Evolutionary conservation across 177 flowering plant genomes (phyloP).

Genomic region (Vitis hybrid): DNA sequence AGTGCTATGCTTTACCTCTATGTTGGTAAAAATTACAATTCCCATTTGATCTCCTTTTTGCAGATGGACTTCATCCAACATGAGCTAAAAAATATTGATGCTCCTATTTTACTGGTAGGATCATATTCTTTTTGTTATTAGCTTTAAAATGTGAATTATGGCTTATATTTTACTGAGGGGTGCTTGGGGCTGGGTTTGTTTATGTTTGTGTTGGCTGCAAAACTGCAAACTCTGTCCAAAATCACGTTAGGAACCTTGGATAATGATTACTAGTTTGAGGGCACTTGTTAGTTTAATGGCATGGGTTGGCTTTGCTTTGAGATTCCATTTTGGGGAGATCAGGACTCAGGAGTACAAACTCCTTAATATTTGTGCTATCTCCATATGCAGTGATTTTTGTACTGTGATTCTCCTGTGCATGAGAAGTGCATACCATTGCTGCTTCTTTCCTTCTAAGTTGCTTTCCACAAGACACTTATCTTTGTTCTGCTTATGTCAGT

Average conservation of each 20-base stretch:
- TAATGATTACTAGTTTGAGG: not conserved
- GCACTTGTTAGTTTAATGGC: too few species aligned
- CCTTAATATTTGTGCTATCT: too few species aligned
- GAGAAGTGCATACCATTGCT: too few species aligned
- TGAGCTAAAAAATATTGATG: slow-evolving; percentile 51
- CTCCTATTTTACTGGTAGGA: slow-evolving; percentile 73
- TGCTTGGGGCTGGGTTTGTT: not conserved
- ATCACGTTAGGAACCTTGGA: not conserved
- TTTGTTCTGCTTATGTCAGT: too few species aligned
- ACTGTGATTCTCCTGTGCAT: too few species aligned
- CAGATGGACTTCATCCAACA: slow-evolving; percentile 76
- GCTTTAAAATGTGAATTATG: not conserved
- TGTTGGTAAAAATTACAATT: not conserved
- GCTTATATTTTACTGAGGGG: not conserved
- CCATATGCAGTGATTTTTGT: too few species aligned
- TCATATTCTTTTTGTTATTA: slow-evolving; percentile 2
- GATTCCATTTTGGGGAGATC: too few species aligned
- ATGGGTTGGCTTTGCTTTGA: too few species aligned
- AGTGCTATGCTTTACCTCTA: not conserved
- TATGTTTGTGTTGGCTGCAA: not conserved
- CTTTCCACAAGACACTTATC: too few species aligned
- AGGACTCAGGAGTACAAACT: too few species aligned
- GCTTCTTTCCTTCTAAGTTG: too few species aligned
- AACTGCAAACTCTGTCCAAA: not conserved
- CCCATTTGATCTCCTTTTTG: slow-evolving; percentile 10